phyloP scores from a whole-genome alignment of 2,329 filamentous ascomycete genomes.

The Ophiostoma ips region DNA sequence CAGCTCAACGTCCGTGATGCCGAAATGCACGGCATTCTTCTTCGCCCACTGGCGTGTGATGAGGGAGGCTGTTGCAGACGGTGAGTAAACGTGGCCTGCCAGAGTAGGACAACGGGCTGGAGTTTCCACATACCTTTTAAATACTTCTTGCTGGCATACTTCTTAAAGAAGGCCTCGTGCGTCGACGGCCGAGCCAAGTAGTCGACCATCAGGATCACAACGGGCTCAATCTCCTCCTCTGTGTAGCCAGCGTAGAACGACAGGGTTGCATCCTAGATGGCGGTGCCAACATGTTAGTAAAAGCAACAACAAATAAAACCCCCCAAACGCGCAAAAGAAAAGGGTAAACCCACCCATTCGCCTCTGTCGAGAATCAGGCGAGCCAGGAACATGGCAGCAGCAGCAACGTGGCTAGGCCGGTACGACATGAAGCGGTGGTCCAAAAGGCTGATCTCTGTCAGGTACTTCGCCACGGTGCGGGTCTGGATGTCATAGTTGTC shows the following conservation, averaged over 20 bases:
- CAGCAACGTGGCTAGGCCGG: constrained; percentile 79
- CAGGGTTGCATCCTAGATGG: constrained; percentile 60
- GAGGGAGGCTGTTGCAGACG: constrained; percentile 55
- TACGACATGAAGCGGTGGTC: constrained; percentile 89
- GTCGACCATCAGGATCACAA: constrained; percentile 90
- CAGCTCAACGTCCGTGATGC: constrained; percentile 35
- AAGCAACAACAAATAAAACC: too few relatives aligned
- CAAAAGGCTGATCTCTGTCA: constrained; percentile 91
- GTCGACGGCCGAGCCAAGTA: constrained; percentile 82
- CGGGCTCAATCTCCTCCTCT: constrained; percentile 83
- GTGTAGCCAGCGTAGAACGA: constrained; percentile 86
- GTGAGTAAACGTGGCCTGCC: not conserved
- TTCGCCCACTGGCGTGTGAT: constrained; percentile 89
- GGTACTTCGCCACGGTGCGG: constrained; percentile 90
- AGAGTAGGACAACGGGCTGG: too few relatives aligned
- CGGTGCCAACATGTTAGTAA: not conserved
- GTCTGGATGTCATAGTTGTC: constrained; percentile 99
- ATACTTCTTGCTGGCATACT: constrained; percentile 99
- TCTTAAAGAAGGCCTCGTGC: constrained; percentile 98
- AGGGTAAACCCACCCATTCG: constrained; percentile 56
- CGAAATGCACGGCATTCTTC: constrained; percentile 50
- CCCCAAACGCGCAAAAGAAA: too few relatives aligned
- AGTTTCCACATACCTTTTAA: constrained; percentile 61
- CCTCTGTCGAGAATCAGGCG: constrained; percentile 83
- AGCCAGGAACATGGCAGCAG: constrained; percentile 87